phyloP scores from a whole-genome alignment of 2,329 filamentous ascomycete species.

The Thelonectria blattea region DNA sequence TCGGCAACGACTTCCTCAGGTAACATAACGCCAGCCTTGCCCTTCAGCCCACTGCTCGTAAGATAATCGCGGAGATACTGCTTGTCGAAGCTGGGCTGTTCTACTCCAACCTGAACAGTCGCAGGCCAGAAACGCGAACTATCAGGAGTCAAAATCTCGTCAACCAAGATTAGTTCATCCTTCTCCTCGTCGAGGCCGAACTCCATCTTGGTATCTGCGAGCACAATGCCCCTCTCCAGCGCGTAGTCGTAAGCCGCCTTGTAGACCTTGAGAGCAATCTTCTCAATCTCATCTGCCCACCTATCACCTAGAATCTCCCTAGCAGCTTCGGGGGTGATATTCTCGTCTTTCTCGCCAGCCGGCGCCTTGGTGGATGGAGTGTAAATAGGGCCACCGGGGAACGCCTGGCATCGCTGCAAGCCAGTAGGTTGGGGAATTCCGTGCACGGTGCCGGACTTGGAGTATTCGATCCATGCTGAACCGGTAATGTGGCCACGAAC shows the following conservation, averaged over 20 bases:
- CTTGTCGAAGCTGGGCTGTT: constrained; percentile 88
- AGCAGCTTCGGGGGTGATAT: constrained; percentile 76
- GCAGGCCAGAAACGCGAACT: constrained; percentile 85
- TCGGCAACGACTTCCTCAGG: constrained; percentile 73
- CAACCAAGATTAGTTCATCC: constrained; percentile 38
- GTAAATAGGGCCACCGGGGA: constrained; percentile 69
- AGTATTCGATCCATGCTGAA: constrained; percentile 80
- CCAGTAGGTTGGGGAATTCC: constrained; percentile 73
- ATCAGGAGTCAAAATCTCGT: constrained; percentile 50
- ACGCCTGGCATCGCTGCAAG: constrained; percentile 71
- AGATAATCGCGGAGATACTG: constrained; percentile 85
- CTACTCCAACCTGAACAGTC: constrained; percentile 66
- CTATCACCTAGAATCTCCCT: constrained; percentile 44
- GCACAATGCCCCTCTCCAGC: constrained; percentile 30
- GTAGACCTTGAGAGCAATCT: constrained; percentile 37
- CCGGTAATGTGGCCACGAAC: constrained; percentile 92
- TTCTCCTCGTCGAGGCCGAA: constrained; percentile 37
- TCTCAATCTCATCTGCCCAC: constrained; percentile 39
- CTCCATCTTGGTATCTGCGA: constrained; percentile 38
- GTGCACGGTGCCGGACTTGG: constrained; percentile 76
- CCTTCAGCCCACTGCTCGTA: constrained; percentile 65
- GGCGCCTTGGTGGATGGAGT: constrained; percentile 87
- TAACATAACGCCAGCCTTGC: constrained; percentile 54
- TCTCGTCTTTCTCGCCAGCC: constrained; percentile 79
- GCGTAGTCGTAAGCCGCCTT: constrained; percentile 34